Conservation (phyloP, 192 early-diverging fungal species). For the Phycomyces blakesleeanus region DNA sequence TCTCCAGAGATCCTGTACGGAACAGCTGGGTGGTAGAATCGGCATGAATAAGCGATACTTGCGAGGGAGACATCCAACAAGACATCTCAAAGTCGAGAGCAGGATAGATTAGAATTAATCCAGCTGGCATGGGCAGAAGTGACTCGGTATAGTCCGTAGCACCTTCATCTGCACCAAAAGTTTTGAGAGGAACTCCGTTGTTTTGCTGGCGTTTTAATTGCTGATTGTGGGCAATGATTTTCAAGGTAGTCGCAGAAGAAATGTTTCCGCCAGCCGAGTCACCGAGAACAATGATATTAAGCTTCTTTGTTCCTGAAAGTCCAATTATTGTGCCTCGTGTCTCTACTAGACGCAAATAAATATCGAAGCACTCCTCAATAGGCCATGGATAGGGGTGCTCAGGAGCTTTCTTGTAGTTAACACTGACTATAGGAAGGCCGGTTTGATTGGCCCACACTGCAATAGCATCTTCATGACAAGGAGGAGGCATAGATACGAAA, state of each 20-base stretch:
- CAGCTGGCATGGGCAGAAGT: slow-evolving; percentile 61
- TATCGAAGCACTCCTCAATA: slow-evolving; percentile 87
- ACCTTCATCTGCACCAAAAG: not conserved
- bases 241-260: slow-evolving; percentile 69
- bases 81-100: slow-evolving; percentile 87
- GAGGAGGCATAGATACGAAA: slow-evolving; percentile 88
- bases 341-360: slow-evolving; percentile 71
- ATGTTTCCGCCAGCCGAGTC: slow-evolving; percentile 98
- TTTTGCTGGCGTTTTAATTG: slow-evolving; percentile 23
- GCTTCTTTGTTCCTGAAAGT: slow-evolving; percentile 54
- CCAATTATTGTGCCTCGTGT: slow-evolving; percentile 79
- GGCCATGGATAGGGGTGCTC: slow-evolving; percentile 93
- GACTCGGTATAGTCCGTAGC: too few relatives aligned
- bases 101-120: slow-evolving; percentile 85
- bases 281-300: slow-evolving; percentile 77
- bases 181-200: slow-evolving; percentile 29
- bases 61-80: slow-evolving; percentile 81
- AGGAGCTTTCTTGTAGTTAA: slow-evolving; percentile 94
- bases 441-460: slow-evolving; percentile 75
- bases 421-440: slow-evolving; percentile 66
- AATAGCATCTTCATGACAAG: slow-evolving; percentile 82
- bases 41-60: slow-evolving; percentile 56
- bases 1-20: slow-evolving; percentile 18
- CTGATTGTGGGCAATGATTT: slow-evolving; percentile 58
- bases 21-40: slow-evolving; percentile 47